A percentile compares a stretch with the other conserved stretches of the same genome.
Conservation (phyloP, 129 eudicot genomes). For the Tanacetum coccineum region DNA sequence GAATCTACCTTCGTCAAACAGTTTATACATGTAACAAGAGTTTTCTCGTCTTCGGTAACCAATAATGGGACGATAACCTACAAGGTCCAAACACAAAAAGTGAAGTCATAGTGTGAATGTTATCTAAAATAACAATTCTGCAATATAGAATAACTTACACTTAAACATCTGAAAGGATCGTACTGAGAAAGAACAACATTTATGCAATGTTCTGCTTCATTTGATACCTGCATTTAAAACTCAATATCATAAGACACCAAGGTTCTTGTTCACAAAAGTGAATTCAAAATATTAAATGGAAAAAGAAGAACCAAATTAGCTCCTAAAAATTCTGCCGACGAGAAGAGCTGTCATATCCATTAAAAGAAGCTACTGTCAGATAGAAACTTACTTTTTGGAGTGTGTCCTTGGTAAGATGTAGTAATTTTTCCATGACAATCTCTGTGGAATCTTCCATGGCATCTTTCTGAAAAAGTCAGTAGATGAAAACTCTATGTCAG, state of each 20-base stretch:
- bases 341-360: not conserved
- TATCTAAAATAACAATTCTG: constrained; percentile 11
- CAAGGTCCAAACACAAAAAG: constrained; percentile 17
- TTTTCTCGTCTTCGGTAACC: constrained; percentile 88
- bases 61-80: constrained; percentile 87
- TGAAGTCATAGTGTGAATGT: not conserved
- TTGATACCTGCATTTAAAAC: constrained; percentile 57
- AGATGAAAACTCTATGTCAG: constrained; percentile 12
- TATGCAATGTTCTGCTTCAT: constrained; percentile 88
- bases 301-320: not conserved
- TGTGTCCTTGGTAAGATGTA: constrained; percentile 71
- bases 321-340: not conserved
- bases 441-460: constrained; percentile 94
- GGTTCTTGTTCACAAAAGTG: not conserved
- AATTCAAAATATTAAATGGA: not conserved
- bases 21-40: constrained; percentile 85
- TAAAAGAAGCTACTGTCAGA: not conserved
- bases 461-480: constrained; percentile 52
- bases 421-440: constrained; percentile 84
- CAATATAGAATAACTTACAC: constrained; percentile 43
- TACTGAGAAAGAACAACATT: constrained; percentile 71
- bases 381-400: constrained; percentile 55
- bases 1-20: constrained; percentile 85
- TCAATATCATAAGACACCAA: constrained; percentile 6
- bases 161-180: constrained; percentile 86